Conservation (phyloP, 305 asterid genomes). For the Striga hermonthica region DNA sequence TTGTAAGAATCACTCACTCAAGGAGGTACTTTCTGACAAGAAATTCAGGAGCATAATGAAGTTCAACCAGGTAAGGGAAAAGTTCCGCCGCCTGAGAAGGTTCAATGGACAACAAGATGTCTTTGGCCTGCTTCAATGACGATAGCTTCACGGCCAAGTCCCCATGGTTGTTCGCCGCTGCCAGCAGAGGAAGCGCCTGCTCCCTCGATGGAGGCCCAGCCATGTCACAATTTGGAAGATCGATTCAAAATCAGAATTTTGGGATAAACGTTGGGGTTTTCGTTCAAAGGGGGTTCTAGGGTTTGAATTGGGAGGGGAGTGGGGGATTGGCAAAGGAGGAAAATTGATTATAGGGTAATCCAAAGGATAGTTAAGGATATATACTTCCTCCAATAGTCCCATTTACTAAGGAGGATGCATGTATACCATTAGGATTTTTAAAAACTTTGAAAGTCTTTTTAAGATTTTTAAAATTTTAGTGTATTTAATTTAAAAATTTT, state of each 20-base stretch:
- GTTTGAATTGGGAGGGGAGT: constrained; percentile 39
- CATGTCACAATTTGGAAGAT: constrained; percentile 36
- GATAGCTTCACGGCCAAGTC: constrained; percentile 86
- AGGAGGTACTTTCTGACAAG: constrained; percentile 78
- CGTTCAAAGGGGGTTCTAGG: constrained; percentile 37
- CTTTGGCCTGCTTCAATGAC: constrained; percentile 82
- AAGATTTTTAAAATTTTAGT: too few relatives aligned
- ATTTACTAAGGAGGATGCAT: too few relatives aligned
- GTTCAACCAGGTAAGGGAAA: constrained; percentile 76
- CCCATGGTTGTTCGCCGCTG: constrained; percentile 89
- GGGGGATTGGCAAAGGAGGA: too few relatives aligned
- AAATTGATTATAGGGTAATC: too few relatives aligned
- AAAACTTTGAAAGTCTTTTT: too few relatives aligned
- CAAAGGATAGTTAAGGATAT: too few relatives aligned
- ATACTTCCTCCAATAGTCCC: too few relatives aligned
- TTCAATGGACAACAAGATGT: constrained; percentile 59
- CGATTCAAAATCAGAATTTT: constrained; percentile 4
- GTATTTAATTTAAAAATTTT: too few relatives aligned
- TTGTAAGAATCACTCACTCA: constrained; percentile 47
- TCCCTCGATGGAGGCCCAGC: constrained; percentile 62
- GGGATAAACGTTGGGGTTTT: background rate
- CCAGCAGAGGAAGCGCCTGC: constrained; percentile 81
- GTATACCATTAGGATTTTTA: too few relatives aligned
- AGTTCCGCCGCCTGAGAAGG: constrained; percentile 70
- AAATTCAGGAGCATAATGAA: constrained; percentile 82